Base-by-base conservation (phyloP, 140 eudicot species). In the Stevia rebaudiana region DNA sequence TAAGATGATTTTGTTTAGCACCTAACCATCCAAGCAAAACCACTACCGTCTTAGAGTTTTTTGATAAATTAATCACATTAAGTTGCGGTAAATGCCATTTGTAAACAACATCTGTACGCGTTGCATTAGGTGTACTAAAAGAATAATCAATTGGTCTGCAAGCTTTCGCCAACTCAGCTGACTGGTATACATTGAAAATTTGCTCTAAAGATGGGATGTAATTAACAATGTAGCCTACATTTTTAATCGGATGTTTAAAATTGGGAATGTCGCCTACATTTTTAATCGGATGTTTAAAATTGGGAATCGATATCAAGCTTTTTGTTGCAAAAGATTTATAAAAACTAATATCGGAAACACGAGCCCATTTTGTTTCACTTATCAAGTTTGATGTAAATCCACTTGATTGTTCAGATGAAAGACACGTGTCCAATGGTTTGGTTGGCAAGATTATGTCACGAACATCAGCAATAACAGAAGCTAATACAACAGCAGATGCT, bases 21-120 rank as follows among this genome's bases (percentile, higher is more conserved):
- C 98, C 99, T 36, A 94, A 73, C 99, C 99, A 94, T 16, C 99
- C 99, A 1, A 94, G 84, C 76, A 88, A 81, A 43, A 92, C 94
- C 40, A 92, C 96, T 6, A 85, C 84, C 18, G 81, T 88, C 77
- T 69, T 88, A 24, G 95, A 88, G 69, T 88, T 92, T 58, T 73
- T 77, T 1, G 78, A 61, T 19, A 76, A 49, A 67, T 78, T 81
- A 67, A 75, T 3, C 21, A 81, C 70, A 35, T 77, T 77, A 33
- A 82, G 74, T 33, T 83, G 75, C 5, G 99, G 99, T 72, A 88
- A 79, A 76, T 92, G 99, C 99, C 99, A 92, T 78, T 80, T 83
- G 69, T 85, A 92, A 42, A 83, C 56, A 25, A 66, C 80, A 12
- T 92, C 97, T 9, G 81, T 61, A 31, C 78, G 61, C 12, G 69